These are phyloP conservation scores for Bipolaris cookei DNA, from an alignment of 2,329 filamentous ascomycete genomes.

Conservation along the genomic window DNA sequence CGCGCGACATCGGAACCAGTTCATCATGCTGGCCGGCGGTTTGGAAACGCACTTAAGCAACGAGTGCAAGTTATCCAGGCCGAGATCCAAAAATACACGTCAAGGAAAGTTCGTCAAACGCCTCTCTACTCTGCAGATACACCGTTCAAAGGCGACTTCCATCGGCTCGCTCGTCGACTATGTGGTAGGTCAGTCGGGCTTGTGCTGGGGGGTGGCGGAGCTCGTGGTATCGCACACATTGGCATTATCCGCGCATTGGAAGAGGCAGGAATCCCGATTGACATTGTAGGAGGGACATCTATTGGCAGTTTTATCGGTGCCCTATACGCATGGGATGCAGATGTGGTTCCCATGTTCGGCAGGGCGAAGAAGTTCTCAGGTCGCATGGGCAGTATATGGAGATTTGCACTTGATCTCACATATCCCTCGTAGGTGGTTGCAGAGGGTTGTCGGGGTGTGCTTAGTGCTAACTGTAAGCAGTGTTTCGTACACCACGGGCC, in stretches of 20 bases:
- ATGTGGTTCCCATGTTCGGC: constrained; percentile 96
- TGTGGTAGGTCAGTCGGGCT: constrained; percentile 95
- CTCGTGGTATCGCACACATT: constrained; percentile 88
- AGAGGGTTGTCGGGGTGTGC: not conserved
- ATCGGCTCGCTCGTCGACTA: constrained; percentile 84
- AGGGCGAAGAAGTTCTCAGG: constrained; percentile 96
- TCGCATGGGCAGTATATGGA: constrained; percentile 99
- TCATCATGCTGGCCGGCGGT: constrained; percentile 74
- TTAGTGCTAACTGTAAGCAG: constrained; percentile 30
- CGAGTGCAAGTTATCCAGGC: constrained; percentile 93
- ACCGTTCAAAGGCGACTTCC: constrained; percentile 95
- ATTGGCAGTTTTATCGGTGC: constrained; percentile 96
- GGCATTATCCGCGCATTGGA: constrained; percentile 94
- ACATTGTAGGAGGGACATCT: constrained; percentile 92
- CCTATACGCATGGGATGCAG: constrained; percentile 92
- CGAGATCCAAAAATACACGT: constrained; percentile 98
- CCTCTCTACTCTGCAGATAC: constrained; percentile 90
- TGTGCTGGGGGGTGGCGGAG: constrained; percentile 91
- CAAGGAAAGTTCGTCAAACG: constrained; percentile 84
- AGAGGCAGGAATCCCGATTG: constrained; percentile 94
- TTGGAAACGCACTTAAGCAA: constrained; percentile 87
- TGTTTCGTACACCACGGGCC: constrained; percentile 94
- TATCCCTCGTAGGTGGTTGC: constrained; percentile 72
- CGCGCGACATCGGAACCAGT: constrained; percentile 76
- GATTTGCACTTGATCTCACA: constrained; percentile 94